These are phyloP conservation scores for Pyrenophora teres DNA, from an alignment of 2,329 filamentous ascomycete species.

Conservation along the genomic window DNA sequence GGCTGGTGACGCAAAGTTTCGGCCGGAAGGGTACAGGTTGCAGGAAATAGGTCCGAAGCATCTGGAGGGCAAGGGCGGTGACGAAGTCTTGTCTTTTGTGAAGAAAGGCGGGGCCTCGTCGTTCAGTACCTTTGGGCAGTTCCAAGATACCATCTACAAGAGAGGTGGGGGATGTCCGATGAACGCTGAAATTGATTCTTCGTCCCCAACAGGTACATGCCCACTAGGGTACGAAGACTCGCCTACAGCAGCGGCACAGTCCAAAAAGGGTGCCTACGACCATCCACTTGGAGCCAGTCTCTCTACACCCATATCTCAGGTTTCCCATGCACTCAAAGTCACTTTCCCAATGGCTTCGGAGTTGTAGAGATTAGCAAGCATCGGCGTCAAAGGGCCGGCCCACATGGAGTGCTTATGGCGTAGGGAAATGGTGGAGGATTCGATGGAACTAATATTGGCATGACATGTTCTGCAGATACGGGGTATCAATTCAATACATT, in stretches of 20 bases:
- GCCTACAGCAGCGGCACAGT: background rate
- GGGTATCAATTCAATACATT: constrained; percentile 1
- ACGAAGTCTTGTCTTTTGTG: constrained; percentile 11
- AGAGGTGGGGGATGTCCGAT: background rate
- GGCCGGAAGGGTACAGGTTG: constrained; percentile 8
- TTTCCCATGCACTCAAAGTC: background rate
- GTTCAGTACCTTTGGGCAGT: constrained; percentile 12
- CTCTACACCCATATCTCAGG: background rate
- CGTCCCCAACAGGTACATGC: background rate
- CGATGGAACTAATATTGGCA: no score
- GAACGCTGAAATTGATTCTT: background rate
- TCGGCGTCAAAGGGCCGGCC: background rate
- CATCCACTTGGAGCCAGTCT: background rate
- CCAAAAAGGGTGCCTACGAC: background rate
- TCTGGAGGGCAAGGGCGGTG: constrained; percentile 12
- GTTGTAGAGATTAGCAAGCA: background rate
- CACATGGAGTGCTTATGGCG: background rate
- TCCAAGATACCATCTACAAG: background rate
- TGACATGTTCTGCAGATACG: background rate
- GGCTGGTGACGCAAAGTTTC: constrained; percentile 10
- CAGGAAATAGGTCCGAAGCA: constrained; percentile 13
- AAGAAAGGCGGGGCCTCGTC: background rate
- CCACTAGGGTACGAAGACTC: background rate
- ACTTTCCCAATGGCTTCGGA: background rate
- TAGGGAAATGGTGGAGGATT: no score